These are phyloP conservation scores for Solanum chilense DNA, from an alignment of 257 asterid genomes.

Conservation along the genomic window DNA sequence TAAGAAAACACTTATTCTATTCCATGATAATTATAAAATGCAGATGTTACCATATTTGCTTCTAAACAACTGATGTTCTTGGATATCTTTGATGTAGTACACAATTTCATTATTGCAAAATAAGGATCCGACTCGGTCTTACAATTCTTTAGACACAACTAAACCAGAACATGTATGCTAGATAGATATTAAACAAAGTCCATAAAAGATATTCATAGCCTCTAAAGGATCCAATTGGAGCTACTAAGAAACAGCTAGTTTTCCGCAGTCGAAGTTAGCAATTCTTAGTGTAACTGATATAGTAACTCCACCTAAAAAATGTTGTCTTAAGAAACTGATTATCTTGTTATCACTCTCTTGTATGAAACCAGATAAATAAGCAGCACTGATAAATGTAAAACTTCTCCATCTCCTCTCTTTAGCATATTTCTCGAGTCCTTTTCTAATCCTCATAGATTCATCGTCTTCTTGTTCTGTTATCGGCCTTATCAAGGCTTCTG, in stretches of 20 bases:
- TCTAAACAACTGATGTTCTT: neutral
- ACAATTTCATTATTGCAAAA: too few relatives aligned
- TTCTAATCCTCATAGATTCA: conserved; percentile 2
- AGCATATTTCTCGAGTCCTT: conserved; percentile 35
- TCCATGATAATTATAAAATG: neutral
- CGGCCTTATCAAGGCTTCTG: conserved; percentile 11
- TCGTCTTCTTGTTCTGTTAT: neutral
- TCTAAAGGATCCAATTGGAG: neutral
- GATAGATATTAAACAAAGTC: too few relatives aligned
- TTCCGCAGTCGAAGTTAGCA: conserved; percentile 42
- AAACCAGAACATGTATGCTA: too few relatives aligned
- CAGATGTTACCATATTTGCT: neutral
- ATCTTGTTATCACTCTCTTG: conserved; percentile 42
- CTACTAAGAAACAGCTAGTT: neutral
- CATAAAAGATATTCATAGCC: too few relatives aligned
- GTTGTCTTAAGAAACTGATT: conserved; percentile 36
- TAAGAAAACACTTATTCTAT: neutral
- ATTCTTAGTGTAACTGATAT: conserved; percentile 10
- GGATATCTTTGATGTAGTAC: neutral
- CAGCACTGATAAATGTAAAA: conserved; percentile 37
- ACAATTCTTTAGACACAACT: too few relatives aligned
- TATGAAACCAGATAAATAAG: conserved; percentile 44
- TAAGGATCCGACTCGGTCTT: too few relatives aligned
- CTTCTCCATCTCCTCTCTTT: conserved; percentile 69
- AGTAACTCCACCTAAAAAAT: conserved; percentile 21